phyloP scores from a whole-genome alignment of 345 rosid species.

The Arabidopsis suecica region DNA sequence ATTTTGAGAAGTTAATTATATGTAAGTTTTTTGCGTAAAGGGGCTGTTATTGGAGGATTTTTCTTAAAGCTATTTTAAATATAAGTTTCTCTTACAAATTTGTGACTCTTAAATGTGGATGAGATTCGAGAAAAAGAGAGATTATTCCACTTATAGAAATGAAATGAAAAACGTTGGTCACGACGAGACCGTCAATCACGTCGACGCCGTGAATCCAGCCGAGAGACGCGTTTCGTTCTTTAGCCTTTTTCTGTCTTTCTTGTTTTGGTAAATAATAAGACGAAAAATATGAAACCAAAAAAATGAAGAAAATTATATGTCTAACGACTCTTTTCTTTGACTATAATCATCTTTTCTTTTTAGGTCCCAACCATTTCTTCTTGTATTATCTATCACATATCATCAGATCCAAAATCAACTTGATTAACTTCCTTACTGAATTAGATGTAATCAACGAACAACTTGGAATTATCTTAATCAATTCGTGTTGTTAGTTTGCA shows the following conservation, averaged over 20 bases:
- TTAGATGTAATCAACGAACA: not conserved
- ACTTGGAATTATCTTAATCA: not conserved
- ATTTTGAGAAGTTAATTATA: too few species aligned
- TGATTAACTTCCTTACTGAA: not conserved
- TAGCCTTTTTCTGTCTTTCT: not conserved
- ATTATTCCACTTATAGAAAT: not conserved
- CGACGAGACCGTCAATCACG: slow-evolving; percentile 42
- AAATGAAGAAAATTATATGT: not conserved
- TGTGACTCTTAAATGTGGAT: not conserved
- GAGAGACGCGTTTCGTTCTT: slow-evolving; percentile 25
- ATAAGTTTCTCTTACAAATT: too few species aligned
- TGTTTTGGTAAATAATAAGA: not conserved
- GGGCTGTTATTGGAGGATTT: not conserved
- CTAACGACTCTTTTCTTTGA: not conserved
- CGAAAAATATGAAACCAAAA: too few species aligned
- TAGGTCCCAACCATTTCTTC: slow-evolving; percentile 5
- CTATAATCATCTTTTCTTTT: not conserved
- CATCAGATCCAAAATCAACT: slow-evolving; percentile 14
- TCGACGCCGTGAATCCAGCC: slow-evolving; percentile 27
- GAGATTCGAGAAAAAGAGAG: not conserved
- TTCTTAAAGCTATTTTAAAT: too few species aligned
- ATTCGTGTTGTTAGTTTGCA: too few species aligned
- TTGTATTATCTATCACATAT: not conserved
- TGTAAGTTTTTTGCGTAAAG: not conserved
- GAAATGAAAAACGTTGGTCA: slow-evolving; percentile 22